Evolutionary conservation across 2,329 filamentous ascomycete species (phyloP).

Genomic region (Monilinia laxa): DNA sequence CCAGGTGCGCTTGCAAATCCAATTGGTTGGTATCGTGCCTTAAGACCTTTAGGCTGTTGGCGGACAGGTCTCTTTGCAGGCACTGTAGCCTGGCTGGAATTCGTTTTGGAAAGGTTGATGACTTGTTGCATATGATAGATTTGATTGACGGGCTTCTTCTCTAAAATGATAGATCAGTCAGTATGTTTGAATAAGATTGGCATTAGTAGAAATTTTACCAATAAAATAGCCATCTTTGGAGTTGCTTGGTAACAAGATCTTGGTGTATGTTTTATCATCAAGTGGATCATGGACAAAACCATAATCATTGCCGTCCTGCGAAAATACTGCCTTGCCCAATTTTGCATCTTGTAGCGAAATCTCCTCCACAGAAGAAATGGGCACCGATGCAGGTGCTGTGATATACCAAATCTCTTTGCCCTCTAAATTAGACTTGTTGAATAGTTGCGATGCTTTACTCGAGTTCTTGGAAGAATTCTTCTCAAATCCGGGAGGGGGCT

Average conservation of each 20-base stretch:
- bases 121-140: conserved; percentile 66
- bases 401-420: conserved; percentile 83
- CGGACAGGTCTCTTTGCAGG: conserved; percentile 54
- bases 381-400: conserved; percentile 66
- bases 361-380: conserved; percentile 65
- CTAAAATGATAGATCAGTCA: conserved; percentile 26
- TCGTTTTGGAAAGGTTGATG: conserved; percentile 48
- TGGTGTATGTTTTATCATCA: conserved; percentile 52
- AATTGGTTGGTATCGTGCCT: conserved; percentile 65
- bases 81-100: conserved; percentile 42
- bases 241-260: conserved; percentile 60
- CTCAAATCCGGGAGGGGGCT: conserved; percentile 37
- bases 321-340: conserved; percentile 55
- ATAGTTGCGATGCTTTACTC: conserved; percentile 46
- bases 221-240: conserved; percentile 54
- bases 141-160: conserved; percentile 48
- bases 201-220: conserved; percentile 43
- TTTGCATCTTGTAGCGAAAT: conserved; percentile 60
- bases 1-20: conserved; percentile 53
- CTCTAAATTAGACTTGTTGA: conserved; percentile 57
- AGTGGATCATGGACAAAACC: conserved; percentile 55
- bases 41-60: conserved; percentile 66
- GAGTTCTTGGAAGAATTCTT: conserved; percentile 25
- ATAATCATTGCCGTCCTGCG: conserved; percentile 63
- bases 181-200: background rate